Conservation (phyloP, 1,284 basidiomycete species). For the Phaffia rhodozyma region DNA sequence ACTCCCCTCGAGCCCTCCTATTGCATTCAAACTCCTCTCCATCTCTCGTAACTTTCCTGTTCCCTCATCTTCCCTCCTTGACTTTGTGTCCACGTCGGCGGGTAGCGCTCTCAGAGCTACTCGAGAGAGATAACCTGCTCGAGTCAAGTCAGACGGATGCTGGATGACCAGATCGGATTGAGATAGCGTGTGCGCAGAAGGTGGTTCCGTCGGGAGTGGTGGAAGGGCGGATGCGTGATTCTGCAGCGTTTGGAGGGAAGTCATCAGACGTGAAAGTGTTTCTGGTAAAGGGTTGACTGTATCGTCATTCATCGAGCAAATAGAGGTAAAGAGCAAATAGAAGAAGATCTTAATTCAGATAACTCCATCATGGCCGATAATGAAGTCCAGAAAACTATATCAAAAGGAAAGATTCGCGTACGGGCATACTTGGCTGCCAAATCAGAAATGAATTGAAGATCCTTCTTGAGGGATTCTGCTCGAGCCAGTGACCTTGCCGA, state of each 20-base stretch:
- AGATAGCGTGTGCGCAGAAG: too few relatives aligned
- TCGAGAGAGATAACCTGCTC: too few relatives aligned
- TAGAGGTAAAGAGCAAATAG: background rate
- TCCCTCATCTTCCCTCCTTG: too few relatives aligned
- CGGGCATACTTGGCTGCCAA: background rate
- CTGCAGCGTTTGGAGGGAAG: conserved; percentile 25
- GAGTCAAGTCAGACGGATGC: too few relatives aligned
- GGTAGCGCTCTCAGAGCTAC: too few relatives aligned
- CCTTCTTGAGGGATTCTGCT: background rate
- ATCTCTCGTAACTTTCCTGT: too few relatives aligned
- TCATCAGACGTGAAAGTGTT: conserved; percentile 22
- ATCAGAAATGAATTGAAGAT: background rate
- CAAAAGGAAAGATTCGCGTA: background rate
- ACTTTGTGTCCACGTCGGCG: too few relatives aligned
- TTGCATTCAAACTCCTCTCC: too few relatives aligned
- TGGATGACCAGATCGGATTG: too few relatives aligned
- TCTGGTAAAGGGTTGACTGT: conserved; percentile 30
- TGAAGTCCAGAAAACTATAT: background rate
- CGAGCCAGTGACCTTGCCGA: background rate
- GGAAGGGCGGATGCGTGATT: conserved; percentile 21
- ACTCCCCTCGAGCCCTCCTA: too few relatives aligned
- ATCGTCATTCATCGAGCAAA: background rate
- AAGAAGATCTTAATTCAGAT: background rate
- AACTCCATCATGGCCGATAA: background rate
- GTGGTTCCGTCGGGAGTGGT: background rate